Evolutionary conservation across 257 asterid species (phyloP).

Genomic region (Primulina eburnea): DNA sequence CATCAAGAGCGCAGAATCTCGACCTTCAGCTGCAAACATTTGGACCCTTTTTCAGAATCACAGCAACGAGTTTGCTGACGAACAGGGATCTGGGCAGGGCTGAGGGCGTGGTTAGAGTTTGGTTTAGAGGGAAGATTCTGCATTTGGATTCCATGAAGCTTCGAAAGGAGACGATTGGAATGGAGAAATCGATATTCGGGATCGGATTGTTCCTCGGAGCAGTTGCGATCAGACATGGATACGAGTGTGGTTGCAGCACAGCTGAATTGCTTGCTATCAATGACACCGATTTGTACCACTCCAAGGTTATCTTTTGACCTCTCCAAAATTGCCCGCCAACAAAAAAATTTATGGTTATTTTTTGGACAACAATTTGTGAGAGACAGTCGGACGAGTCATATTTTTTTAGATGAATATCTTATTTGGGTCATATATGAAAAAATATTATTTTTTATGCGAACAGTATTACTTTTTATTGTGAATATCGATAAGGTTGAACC

Average conservation of each 20-base stretch:
- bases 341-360: no score
- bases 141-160: conserved; percentile 76
- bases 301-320: conserved; percentile 47
- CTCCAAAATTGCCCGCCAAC: not conserved
- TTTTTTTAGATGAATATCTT: no score
- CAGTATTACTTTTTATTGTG: no score
- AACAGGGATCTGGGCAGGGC: conserved; percentile 63
- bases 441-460: no score
- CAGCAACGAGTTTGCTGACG: conserved; percentile 52
- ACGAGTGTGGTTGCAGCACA: conserved; percentile 61
- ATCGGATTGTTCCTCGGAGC: conserved; percentile 93
- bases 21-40: conserved; percentile 53
- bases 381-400: no score
- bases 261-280: conserved; percentile 90
- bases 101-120: conserved; percentile 70
- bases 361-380: no score
- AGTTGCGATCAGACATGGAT: conserved; percentile 75
- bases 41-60: conserved; percentile 83
- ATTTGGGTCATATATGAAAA: no score
- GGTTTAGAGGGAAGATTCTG: conserved; percentile 76
- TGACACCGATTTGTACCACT: conserved; percentile 72
- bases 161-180: conserved; percentile 59
- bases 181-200: conserved; percentile 88
- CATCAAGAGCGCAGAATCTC: conserved; percentile 73
- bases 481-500: no score